Evolutionary conservation across 2,329 filamentous ascomycete genomes (phyloP), one percentile per base, ranked within the genome.

Genomic region (Aspergillus novoparasiticus): DNA sequence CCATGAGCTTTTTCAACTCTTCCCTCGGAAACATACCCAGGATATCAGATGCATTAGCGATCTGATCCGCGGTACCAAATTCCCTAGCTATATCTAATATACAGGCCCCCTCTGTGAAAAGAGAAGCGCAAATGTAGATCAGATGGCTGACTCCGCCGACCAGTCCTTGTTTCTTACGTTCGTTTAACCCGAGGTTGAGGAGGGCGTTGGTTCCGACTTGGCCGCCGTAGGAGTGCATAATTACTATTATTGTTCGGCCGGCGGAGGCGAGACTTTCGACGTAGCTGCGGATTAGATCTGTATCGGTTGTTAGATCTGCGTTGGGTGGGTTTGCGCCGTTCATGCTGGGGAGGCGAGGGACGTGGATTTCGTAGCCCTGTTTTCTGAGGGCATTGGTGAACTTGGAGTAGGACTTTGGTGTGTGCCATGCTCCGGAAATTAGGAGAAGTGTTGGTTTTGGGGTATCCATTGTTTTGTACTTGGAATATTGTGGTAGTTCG

Each of bases 171-270:
- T 58, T 28, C 23, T 58, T 19, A 2, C 62, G 62, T 4, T 21
- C 41, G 5, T 54, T 9, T 8, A 12, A 3, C 0, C 45, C 45
- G 0, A 66, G 43, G n/a, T 54, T 55, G 1, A 8, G 9, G 6
- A 66, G 53, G 16, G 51, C 59, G 16, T 66, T 62, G 14, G 59
- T 56, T 9, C 61, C 61, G n/a, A 66, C 57, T 26, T 66, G 64
- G 1, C 61, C 61, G 6, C 61, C 59, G 32, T 66, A 66, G n/a
- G 64, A 66, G 21, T 66, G 64, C 43, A 60, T 57, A 14, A 64
- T 36, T 8, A 62, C 57, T 12, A 61, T 19, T 8, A 66, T 2
- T 1, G 14, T 10, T 19, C 41, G 62, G n/a, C 64, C 57, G 14
- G 58, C 53, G 0, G 36, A 19, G 14, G 26, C 53, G 3, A 66